phyloP scores from a whole-genome alignment of 345 rosid genomes.

The Barbarea vulgaris region DNA sequence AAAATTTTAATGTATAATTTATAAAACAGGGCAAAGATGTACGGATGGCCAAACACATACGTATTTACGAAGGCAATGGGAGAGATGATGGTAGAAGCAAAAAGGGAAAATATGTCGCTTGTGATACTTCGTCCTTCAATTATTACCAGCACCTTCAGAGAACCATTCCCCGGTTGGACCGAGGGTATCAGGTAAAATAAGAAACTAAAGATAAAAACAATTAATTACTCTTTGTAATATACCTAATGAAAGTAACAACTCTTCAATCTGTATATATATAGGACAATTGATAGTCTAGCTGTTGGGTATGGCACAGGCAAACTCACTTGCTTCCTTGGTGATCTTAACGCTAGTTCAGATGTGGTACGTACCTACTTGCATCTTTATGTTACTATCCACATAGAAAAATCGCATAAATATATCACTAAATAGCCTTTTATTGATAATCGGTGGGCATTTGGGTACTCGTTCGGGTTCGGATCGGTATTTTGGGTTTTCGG shows the following conservation, averaged over 20 bases:
- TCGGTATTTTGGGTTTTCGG: too few relatives aligned
- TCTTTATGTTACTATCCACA: too few relatives aligned
- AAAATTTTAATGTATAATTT: too few relatives aligned
- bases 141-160: conserved; percentile 52
- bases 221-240: not conserved
- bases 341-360: conserved; percentile 58
- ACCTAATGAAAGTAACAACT: not conserved
- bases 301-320: conserved; percentile 77
- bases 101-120: conserved; percentile 46
- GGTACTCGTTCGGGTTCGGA: too few relatives aligned
- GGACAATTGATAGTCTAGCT: conserved; percentile 81
- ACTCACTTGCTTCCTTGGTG: conserved; percentile 70
- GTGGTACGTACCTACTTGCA: conserved; percentile 59
- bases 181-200: conserved; percentile 49
- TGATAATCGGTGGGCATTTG: too few relatives aligned
- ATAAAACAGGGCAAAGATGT: conserved; percentile 42
- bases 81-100: conserved; percentile 47
- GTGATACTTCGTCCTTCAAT: conserved; percentile 52
- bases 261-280: conserved; percentile 18
- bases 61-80: conserved; percentile 62
- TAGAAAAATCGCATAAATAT: too few relatives aligned
- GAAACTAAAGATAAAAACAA: not conserved
- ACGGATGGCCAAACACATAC: conserved; percentile 56
- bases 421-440: too few relatives aligned
- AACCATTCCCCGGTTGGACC: conserved; percentile 64